Percentiles rank a stretch among this genome's conserved stretches.
Conservation (phyloP, 768 basidiomycete species). For the Tulasnella sp. region DNA sequence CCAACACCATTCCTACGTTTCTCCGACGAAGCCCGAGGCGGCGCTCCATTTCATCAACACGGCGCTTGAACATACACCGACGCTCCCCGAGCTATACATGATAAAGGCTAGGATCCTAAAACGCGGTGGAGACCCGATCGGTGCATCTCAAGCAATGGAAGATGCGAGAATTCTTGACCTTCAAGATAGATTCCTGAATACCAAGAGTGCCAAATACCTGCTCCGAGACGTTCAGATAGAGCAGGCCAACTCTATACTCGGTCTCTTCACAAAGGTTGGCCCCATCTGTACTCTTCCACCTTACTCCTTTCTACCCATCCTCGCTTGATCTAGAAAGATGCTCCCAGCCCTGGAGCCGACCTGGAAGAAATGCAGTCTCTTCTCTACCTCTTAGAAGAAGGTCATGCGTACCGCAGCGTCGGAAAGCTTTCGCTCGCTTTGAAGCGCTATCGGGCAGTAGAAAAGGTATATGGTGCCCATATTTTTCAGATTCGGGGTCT, state of each 20-base stretch:
- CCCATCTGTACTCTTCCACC: not conserved
- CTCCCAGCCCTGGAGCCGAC: slow-evolving; percentile 66
- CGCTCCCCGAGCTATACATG: slow-evolving; percentile 83
- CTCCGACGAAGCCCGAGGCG: slow-evolving; percentile 39
- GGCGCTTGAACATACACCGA: slow-evolving; percentile 83
- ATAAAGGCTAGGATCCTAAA: slow-evolving; percentile 81
- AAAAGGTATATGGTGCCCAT: slow-evolving; percentile 51
- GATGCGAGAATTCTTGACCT: slow-evolving; percentile 82
- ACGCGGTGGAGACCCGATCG: slow-evolving; percentile 71
- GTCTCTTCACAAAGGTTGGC: slow-evolving; percentile 85
- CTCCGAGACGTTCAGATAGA: slow-evolving; percentile 75
- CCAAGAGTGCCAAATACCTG: slow-evolving; percentile 87
- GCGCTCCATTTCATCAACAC: slow-evolving; percentile 60
- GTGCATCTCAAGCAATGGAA: slow-evolving; percentile 71
- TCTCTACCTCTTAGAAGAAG: slow-evolving; percentile 80
- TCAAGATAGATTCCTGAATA: slow-evolving; percentile 93
- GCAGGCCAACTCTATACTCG: slow-evolving; percentile 69
- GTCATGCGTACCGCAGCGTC: slow-evolving; percentile 58
- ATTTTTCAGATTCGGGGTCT: not conserved
- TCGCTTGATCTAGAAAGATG: slow-evolving; percentile 65
- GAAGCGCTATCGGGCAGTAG: slow-evolving; percentile 74
- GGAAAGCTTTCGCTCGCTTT: slow-evolving; percentile 73
- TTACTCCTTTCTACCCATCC: not conserved
- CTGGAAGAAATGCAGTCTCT: slow-evolving; percentile 95
- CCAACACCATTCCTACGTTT: slow-evolving; percentile 63